Evolutionary conservation across 805 yeast species (phyloP).

Genomic region (Blastobotrys terrestris): DNA sequence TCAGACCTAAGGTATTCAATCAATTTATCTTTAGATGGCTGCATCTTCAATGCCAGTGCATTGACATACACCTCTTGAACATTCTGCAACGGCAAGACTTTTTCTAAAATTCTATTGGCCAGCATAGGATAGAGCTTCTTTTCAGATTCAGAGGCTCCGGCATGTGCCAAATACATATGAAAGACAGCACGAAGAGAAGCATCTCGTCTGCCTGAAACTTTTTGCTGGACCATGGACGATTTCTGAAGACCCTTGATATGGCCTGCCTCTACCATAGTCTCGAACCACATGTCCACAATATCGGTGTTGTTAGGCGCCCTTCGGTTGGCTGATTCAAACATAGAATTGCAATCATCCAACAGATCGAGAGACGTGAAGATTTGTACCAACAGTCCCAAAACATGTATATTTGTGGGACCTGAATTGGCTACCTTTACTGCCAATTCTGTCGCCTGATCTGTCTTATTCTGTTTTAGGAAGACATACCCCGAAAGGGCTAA

Average conservation of each 20-base stretch:
- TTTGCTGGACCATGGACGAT: constrained; percentile 33
- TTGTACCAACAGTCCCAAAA: constrained; percentile 22
- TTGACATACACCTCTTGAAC: constrained; percentile 65
- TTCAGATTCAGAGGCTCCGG: constrained; percentile 40
- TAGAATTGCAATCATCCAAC: constrained; percentile 13
- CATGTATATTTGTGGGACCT: constrained; percentile 29
- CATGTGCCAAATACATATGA: constrained; percentile 39
- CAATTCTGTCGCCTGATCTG: constrained; percentile 16
- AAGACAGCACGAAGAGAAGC: constrained; percentile 32
- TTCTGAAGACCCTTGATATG: constrained; percentile 51
- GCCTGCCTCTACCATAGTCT: constrained; percentile 40
- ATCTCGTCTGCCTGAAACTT: constrained; percentile 17
- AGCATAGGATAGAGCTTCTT: constrained; percentile 49
- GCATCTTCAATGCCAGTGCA: constrained; percentile 42
- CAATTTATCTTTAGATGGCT: constrained; percentile 33
- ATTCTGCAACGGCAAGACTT: constrained; percentile 43
- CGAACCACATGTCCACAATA: constrained; percentile 45
- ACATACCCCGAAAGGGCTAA: constrained; percentile 36
- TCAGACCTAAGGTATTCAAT: constrained; percentile 25
- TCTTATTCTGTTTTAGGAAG: constrained; percentile 14
- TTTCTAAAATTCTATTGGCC: constrained; percentile 52
- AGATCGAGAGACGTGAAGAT: constrained; percentile 17
- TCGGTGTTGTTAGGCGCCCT: constrained; percentile 18
- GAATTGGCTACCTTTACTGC: constrained; percentile 26
- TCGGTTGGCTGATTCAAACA: constrained; percentile 16